A percentile compares a stretch with the other conserved stretches of the same genome.
Evolutionary conservation across 1,284 basidiomycete genomes (phyloP).

Genomic region (Cutaneotrichosporon arboriforme): DNA sequence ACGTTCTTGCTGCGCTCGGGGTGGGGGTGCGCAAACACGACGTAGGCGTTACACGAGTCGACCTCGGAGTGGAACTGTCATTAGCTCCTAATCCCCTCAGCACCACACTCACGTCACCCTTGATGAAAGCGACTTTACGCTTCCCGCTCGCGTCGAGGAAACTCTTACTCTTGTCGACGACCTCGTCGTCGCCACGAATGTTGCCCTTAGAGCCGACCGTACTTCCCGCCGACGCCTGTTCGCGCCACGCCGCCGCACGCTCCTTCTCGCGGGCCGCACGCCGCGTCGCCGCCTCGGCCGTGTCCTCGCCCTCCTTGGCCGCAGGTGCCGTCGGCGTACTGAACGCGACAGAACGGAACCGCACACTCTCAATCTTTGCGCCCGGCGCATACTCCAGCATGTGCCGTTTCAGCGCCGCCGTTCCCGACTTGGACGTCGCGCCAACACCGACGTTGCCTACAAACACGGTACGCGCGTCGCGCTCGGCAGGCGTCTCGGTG

Average conservation of each 20-base stretch:
- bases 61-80: slow-evolving; percentile 61
- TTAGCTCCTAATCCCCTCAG: slow-evolving; percentile 11
- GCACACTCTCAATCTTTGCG: slow-evolving; percentile 76
- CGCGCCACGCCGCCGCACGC: slow-evolving; percentile 59
- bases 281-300: slow-evolving; percentile 21
- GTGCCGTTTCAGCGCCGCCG: slow-evolving; percentile 50
- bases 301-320: slow-evolving; percentile 50
- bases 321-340: slow-evolving; percentile 66
- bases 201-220: slow-evolving; percentile 51
- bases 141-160: slow-evolving; percentile 80
- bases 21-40: slow-evolving; percentile 71
- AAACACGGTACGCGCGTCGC: slow-evolving; percentile 80
- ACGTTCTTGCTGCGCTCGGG: slow-evolving; percentile 54
- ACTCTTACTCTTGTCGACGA: slow-evolving; percentile 39
- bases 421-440: slow-evolving; percentile 57
- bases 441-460: slow-evolving; percentile 83
- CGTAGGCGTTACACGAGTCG: slow-evolving; percentile 72
- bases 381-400: slow-evolving; percentile 62
- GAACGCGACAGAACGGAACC: slow-evolving; percentile 85
- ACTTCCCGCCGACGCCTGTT: slow-evolving; percentile 38
- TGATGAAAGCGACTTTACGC: slow-evolving; percentile 91
- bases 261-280: slow-evolving; percentile 44
- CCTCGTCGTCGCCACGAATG: slow-evolving; percentile 43
- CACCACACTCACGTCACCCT: slow-evolving; percentile 64
- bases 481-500: slow-evolving; percentile 63